Percentiles rank a stretch among this genome's conserved stretches.
Conservation (phyloP, 306 rosid species). For the Dalbergia cultrata region DNA sequence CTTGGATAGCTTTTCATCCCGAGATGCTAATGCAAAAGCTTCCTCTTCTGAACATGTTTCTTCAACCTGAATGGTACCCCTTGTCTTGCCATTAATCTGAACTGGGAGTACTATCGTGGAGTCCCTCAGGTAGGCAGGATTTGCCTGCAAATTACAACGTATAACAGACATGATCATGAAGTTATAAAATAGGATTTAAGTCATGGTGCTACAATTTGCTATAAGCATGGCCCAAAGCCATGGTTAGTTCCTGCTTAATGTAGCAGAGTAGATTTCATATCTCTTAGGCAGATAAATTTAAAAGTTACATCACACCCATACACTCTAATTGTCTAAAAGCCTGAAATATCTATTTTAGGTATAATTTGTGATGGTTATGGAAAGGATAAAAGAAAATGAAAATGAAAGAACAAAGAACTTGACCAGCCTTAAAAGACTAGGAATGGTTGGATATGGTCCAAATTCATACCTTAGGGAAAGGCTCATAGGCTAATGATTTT, state of each 20-base stretch:
- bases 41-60: slow-evolving; percentile 88
- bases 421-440: slow-evolving; percentile 26
- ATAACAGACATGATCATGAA: slow-evolving; percentile 21
- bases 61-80: slow-evolving; percentile 92
- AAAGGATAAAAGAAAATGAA: not conserved
- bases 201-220: too few relatives aligned
- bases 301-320: too few relatives aligned
- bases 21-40: slow-evolving; percentile 72
- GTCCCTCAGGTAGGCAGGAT: slow-evolving; percentile 79
- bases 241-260: not conserved
- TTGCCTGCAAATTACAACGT: slow-evolving; percentile 61
- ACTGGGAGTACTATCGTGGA: slow-evolving; percentile 79
- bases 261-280: not conserved
- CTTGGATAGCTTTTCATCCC: slow-evolving; percentile 83
- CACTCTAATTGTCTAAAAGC: too few relatives aligned
- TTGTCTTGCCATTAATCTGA: slow-evolving; percentile 94
- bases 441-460: slow-evolving; percentile 36
- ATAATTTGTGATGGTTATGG: not conserved
- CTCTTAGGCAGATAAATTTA: too few relatives aligned
- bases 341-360: not conserved
- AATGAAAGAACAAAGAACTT: slow-evolving; percentile 31
- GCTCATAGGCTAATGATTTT: slow-evolving; percentile 73
- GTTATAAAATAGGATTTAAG: not conserved
- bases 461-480: slow-evolving; percentile 81
- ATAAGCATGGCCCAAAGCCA: not conserved